Percentiles rank a stretch among this genome's conserved stretches.
Evolutionary conservation across 169 alveolate species (phyloP).

Genomic region (Cryptosporidium felis): DNA sequence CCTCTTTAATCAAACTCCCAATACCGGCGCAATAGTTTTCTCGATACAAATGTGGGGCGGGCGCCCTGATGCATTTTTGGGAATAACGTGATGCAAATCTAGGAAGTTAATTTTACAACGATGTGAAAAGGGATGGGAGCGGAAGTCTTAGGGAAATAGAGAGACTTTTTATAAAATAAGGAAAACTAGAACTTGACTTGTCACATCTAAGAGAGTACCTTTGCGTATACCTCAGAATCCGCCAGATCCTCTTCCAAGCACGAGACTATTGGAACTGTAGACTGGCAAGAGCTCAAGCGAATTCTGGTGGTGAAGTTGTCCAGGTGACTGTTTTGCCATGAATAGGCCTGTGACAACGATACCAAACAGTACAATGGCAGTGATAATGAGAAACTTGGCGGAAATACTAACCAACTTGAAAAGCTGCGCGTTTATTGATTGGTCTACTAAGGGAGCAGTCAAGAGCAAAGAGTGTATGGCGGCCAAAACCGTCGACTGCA

Average conservation of each 20-base stretch:
- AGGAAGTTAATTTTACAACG: no score
- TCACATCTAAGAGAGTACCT: no score
- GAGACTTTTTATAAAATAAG: no score
- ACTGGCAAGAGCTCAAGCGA: constrained; percentile 40
- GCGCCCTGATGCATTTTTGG: constrained; percentile 45
- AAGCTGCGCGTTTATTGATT: neutral
- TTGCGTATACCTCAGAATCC: no score
- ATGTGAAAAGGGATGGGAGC: no score
- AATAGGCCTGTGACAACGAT: constrained; percentile 16
- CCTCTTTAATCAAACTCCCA: neutral
- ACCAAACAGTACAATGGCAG: constrained; percentile 7
- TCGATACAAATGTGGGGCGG: constrained; percentile 5
- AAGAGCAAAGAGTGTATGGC: neutral
- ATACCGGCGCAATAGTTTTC: constrained; percentile 13
- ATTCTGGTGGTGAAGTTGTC: neutral
- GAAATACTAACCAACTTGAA: neutral
- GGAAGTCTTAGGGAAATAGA: no score
- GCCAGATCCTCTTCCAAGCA: no score
- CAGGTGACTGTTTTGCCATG: constrained; percentile 6
- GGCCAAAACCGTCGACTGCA: constrained; percentile 13
- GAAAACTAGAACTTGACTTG: no score
- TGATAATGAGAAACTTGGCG: constrained; percentile 5
- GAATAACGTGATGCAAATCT: neutral
- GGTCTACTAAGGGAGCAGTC: constrained; percentile 46
- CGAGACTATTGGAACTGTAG: no score